Evolutionary conservation across 2,329 filamentous ascomycete species (phyloP).

Genomic region (Parastagonospora avenae): DNA sequence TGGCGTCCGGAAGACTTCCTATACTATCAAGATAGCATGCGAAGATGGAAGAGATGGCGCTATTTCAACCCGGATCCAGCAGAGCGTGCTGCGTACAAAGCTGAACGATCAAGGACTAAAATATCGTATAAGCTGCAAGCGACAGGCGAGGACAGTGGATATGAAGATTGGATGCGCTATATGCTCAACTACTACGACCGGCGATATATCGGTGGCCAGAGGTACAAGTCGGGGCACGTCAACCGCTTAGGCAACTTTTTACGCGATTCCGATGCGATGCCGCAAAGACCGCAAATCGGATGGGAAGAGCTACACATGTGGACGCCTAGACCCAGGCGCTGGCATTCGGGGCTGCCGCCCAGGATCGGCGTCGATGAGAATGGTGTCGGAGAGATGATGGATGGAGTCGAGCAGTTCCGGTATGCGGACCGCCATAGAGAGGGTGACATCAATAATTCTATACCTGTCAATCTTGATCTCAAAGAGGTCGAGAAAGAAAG

Average conservation of each 20-base stretch:
- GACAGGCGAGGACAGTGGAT: neutral
- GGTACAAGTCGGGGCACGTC: neutral
- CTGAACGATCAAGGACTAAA: neutral
- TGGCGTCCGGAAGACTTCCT: conserved; percentile 1
- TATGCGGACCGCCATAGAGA: too few relatives aligned
- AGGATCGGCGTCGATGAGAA: too few relatives aligned
- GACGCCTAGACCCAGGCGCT: neutral
- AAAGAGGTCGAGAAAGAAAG: too few relatives aligned
- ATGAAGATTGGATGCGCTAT: neutral
- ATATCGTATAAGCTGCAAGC: neutral
- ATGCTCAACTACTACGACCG: neutral
- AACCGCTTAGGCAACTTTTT: neutral
- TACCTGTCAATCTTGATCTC: too few relatives aligned
- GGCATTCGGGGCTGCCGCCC: neutral
- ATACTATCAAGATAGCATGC: neutral
- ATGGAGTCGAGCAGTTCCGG: too few relatives aligned
- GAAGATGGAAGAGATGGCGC: too few relatives aligned
- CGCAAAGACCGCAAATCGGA: neutral
- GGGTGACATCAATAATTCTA: too few relatives aligned
- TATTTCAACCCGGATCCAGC: too few relatives aligned
- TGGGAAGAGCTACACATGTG: conserved; percentile 1
- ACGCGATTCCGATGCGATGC: neutral
- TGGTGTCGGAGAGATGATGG: too few relatives aligned
- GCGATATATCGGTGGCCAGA: neutral
- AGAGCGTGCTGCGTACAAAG: neutral